Base-by-base conservation (phyloP, 345 rosid genomes). In the Camelina sativa region DNA sequence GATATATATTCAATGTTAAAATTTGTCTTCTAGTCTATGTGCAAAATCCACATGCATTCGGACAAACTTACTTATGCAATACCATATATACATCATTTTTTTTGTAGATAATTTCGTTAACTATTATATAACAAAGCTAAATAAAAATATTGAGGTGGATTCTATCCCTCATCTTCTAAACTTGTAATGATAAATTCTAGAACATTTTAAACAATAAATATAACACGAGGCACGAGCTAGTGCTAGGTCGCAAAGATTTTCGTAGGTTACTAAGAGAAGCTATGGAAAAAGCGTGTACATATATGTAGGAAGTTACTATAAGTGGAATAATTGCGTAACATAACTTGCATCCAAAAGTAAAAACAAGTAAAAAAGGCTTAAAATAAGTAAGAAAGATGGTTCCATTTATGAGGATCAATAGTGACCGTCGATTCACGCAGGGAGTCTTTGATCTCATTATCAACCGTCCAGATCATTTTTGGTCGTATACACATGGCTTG, bases 361-460 rank as follows among this genome's bases (percentile, higher is more conserved):
- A 56, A 8, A 13, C 7, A 40, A 38, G 17, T 2, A 34, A 17
- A 22, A 13, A 43, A 3, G 9, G 47, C 34, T n/a, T 15, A 17
- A 47, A 76, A 0, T 22, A 69, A 69, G 65, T 19, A 23, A 46
- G 20, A 1, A 47, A 69, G 52, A 43, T 23, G 19, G 65, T 47
- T 50, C 59, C 65, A 78, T 78, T 81, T 70, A 76, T 62, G 76
- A 78, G 65, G 54, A 46, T 48, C 15, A 63, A 64, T 60, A 20
- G n/a, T 62, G 76, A 76, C 77, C 79, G 81, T 75, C 77, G 79
- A 82, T 82, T 54, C 46, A 59, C 13, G 67, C 58, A 75, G 43
- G 75, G 40, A 76, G 67, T 25, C 58, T 30, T n/a, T n/a, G 20
- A 60, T 59, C 20, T 2, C 23, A 59, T 23, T 35, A 10, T 37